Conservation (phyloP, 2,329 filamentous ascomycete species). For the Didymella arachidicola region DNA sequence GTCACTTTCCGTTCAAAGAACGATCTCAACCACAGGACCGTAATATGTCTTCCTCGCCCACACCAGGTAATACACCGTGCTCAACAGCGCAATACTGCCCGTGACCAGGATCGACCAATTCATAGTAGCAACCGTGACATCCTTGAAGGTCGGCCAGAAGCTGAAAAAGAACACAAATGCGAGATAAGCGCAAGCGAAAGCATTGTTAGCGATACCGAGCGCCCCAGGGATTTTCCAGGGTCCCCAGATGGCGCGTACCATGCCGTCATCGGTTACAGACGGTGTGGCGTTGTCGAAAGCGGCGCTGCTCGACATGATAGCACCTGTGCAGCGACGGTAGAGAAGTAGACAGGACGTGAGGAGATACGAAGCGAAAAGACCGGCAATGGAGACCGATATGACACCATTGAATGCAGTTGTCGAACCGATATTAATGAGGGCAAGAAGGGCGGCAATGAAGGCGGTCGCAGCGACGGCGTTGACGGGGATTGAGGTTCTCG, state of each 20-base stretch:
- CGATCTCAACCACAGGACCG: slow-evolving; percentile 39
- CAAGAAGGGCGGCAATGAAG: slow-evolving; percentile 52
- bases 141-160: slow-evolving; percentile 35
- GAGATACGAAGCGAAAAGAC: slow-evolving; percentile 40
- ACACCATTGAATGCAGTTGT: slow-evolving; percentile 39
- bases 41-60: slow-evolving; percentile 37
- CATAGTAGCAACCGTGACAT: slow-evolving; percentile 32
- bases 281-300: slow-evolving; percentile 2
- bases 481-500: slow-evolving; percentile 46
- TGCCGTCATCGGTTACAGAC: slow-evolving; percentile 14
- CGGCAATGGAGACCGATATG: slow-evolving; percentile 39
- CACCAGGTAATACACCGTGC: slow-evolving; percentile 34
- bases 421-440: slow-evolving; percentile 59
- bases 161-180: slow-evolving; percentile 41
- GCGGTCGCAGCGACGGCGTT: slow-evolving; percentile 38
- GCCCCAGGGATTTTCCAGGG: slow-evolving; percentile 33
- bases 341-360: slow-evolving; percentile 33
- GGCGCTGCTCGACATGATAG: slow-evolving; percentile 22
- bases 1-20: no score
- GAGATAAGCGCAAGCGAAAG: slow-evolving; percentile 34
- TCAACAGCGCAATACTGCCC: slow-evolving; percentile 26
- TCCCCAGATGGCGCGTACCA: slow-evolving; percentile 30
- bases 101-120: slow-evolving; percentile 42
- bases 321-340: slow-evolving; percentile 37
- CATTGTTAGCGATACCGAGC: slow-evolving; percentile 34